Evolutionary conservation across 352 stramenopile species (phyloP), one percentile per base, ranked within the genome.

Genomic region (Globisporangium rhizosaccharum): DNA sequence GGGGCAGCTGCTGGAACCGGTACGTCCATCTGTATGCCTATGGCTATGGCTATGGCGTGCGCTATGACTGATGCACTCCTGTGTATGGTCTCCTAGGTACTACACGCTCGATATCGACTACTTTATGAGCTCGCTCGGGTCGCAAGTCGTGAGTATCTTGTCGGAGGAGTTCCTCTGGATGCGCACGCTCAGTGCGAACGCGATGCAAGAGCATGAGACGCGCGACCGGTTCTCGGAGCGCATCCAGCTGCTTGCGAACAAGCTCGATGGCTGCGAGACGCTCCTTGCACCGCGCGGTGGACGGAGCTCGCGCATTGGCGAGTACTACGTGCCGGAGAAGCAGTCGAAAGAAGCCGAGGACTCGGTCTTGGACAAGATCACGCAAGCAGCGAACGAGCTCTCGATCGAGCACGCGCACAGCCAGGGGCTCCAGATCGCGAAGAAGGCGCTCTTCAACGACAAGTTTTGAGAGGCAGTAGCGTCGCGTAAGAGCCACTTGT

Each of bases 21-120:
- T 95, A 75, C 0, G 61, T 57, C 30, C 7, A 26, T 23, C 23
- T 23, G 23, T 23, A 23, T 23, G 23, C 23, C 23, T 23, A 23
- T 23, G 23, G 23, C 23, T 23, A 23, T 23, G 23, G 23, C 23
- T 23, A 23, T 23, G 23, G 23, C 23, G 23, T 23, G 23, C 23
- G 23, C 23, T 23, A 23, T 23, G 23, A 20, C 53, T 44, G 26
- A 23, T 14, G 14, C 15, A 14, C 41, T 67, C 5, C 28, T 46
- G 15, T 12, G 41, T 2, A 2, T 59, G 25, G 17, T 48, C 36
- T 48, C 37, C 45, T 53, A 87, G 76, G 28, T 98, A 98, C 72
- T 98, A 98, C 73, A 85, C 87, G 61, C 75, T 98, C 2, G 75
- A 97, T 58, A 89, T 99, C 33, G 93, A 98, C 66, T 98, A 99